phyloP scores from a whole-genome alignment of 2,329 filamentous ascomycete species.

The Salinomyces thailandicus region DNA sequence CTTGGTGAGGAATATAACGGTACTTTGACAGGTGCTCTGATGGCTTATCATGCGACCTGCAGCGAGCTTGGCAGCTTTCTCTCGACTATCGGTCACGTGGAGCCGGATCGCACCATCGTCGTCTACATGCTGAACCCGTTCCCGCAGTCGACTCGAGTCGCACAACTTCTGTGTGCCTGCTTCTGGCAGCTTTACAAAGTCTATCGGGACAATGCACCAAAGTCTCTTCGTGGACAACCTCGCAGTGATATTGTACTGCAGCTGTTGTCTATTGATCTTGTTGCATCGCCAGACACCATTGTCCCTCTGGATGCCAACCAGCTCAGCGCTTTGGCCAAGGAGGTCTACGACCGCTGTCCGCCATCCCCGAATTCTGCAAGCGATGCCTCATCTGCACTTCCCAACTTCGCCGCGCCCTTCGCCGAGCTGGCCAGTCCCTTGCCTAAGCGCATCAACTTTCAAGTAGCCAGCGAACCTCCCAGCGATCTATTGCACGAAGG shows the following conservation, averaged over 20 bases:
- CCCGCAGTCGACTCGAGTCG: conserved; percentile 9
- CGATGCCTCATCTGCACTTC: conserved; percentile 28
- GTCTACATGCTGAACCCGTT: conserved; percentile 68
- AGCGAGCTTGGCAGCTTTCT: conserved; percentile 19
- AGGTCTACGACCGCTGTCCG: conserved; percentile 67
- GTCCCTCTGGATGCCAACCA: conserved; percentile 52
- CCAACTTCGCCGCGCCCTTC: conserved; percentile 52
- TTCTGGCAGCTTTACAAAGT: conserved; percentile 63
- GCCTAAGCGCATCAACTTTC: conserved; percentile 66
- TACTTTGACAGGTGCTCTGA: conserved; percentile 12
- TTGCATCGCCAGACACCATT: conserved; percentile 54
- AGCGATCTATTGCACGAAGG: conserved; percentile 67
- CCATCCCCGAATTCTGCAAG: conserved; percentile 21
- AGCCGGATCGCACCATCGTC: conserved; percentile 47
- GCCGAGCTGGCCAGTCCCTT: conserved; percentile 61
- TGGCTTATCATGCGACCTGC: conserved; percentile 16
- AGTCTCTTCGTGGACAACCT: conserved; percentile 42
- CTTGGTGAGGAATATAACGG: conserved; percentile 9
- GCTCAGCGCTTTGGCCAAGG: conserved; percentile 55
- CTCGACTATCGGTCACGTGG: conserved; percentile 10
- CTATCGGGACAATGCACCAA: conserved; percentile 54
- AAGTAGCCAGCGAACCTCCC: conserved; percentile 56
- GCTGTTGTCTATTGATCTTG: conserved; percentile 57
- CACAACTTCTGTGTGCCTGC: conserved; percentile 58
- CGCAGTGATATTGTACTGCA: conserved; percentile 61